These are phyloP conservation scores for Flaveria linearis DNA, from an alignment of 129 eudicot genomes.

Conservation along the genomic window DNA sequence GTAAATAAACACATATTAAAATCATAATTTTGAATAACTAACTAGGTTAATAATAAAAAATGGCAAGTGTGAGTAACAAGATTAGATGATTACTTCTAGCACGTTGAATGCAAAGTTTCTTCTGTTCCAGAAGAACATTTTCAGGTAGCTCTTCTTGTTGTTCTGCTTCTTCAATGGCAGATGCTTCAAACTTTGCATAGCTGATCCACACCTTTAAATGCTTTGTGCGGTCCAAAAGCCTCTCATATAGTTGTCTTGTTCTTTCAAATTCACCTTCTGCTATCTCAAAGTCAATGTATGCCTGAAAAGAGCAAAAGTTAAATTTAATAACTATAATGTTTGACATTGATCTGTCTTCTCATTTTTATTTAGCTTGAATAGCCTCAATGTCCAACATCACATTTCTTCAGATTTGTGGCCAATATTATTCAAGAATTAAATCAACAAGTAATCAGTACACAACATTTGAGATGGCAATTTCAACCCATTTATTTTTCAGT, in stretches of 20 bases:
- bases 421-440: background rate
- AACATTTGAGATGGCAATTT: background rate
- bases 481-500: background rate
- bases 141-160: slow-evolving; percentile 49
- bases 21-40: background rate
- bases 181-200: slow-evolving; percentile 91
- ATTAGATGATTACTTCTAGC: slow-evolving; percentile 65
- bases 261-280: slow-evolving; percentile 79
- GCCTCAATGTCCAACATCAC: too few species aligned
- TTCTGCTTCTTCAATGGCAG: slow-evolving; percentile 63
- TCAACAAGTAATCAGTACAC: background rate
- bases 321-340: background rate
- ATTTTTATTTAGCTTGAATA: background rate
- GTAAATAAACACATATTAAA: background rate
- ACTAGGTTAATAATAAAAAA: background rate
- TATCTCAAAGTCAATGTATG: slow-evolving; percentile 93
- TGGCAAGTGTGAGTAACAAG: slow-evolving; percentile 12
- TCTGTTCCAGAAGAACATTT: slow-evolving; percentile 40
- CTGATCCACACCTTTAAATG: slow-evolving; percentile 96
- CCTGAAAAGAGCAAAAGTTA: slow-evolving; percentile 51
- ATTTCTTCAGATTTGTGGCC: too few species aligned
- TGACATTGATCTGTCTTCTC: background rate
- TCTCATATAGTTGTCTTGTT: slow-evolving; percentile 79
- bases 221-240: slow-evolving; percentile 82
- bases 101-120: slow-evolving; percentile 57